phyloP scores from a whole-genome alignment of 345 rosid genomes.

The Microthlaspi erraticum region DNA sequence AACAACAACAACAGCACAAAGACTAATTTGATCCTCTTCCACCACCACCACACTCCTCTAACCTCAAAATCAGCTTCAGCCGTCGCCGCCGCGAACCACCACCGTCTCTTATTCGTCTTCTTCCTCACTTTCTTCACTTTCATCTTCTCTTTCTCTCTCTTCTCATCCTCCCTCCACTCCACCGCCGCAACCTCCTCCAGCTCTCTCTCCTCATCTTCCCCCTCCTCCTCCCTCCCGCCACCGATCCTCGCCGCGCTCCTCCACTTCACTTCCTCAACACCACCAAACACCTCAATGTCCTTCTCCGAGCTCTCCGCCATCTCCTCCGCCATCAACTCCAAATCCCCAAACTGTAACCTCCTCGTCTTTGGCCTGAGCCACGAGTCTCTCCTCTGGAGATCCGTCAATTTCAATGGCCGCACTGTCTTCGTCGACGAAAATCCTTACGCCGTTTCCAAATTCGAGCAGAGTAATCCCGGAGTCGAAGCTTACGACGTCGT shows the following conservation, averaged over 20 bases:
- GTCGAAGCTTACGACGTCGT: slow-evolving; percentile 83
- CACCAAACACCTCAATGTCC: slow-evolving; percentile 66
- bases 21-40: slow-evolving; percentile 79
- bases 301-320: slow-evolving; percentile 65
- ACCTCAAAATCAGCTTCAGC: slow-evolving; percentile 54
- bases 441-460: slow-evolving; percentile 61
- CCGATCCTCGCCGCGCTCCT: slow-evolving; percentile 68
- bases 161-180: slow-evolving; percentile 49
- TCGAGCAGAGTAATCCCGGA: slow-evolving; percentile 66
- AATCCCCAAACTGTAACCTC: slow-evolving; percentile 54
- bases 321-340: slow-evolving; percentile 53
- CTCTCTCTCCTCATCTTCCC: slow-evolving; percentile 42
- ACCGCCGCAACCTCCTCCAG: slow-evolving; percentile 38
- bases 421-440: slow-evolving; percentile 83
- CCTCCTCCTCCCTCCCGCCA: slow-evolving; percentile 49
- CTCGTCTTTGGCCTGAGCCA: slow-evolving; percentile 81
- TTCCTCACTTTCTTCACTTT: slow-evolving; percentile 66
- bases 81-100: slow-evolving; percentile 45
- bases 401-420: slow-evolving; percentile 69
- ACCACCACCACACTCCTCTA: slow-evolving; percentile 68
- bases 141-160: slow-evolving; percentile 71
- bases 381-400: slow-evolving; percentile 86
- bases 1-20: slow-evolving; percentile 38
- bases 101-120: slow-evolving; percentile 64
- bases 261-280: slow-evolving; percentile 65